Conservation (phyloP, 352 stramenopile species). For the Pythium inflatum region DNA sequence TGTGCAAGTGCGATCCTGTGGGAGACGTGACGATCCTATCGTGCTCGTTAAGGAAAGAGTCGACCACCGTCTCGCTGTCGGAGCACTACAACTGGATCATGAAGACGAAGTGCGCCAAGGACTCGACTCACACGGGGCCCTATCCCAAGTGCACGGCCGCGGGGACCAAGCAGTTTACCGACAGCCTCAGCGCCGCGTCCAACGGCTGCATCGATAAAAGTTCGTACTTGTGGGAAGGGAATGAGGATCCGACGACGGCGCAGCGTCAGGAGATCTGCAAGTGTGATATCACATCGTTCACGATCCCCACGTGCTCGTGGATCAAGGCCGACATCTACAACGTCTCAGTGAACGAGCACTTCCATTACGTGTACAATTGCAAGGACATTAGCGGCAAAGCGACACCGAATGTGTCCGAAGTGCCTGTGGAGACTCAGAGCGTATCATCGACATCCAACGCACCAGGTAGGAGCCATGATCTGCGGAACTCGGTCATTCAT, state of each 20-base stretch:
- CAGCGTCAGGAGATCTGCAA: neutral
- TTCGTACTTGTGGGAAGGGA: conserved; percentile 6
- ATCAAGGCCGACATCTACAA: neutral
- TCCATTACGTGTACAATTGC: conserved; percentile 16
- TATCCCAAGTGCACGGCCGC: no score
- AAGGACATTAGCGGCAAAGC: neutral
- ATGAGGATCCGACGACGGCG: neutral
- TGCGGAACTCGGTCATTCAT: no score
- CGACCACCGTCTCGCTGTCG: neutral
- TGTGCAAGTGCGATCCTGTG: conserved; percentile 13
- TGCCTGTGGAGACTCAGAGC: neutral
- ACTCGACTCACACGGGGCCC: no score
- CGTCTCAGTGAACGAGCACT: neutral
- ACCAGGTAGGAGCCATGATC: no score
- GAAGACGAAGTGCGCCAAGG: conserved; percentile 4
- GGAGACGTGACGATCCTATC: neutral
- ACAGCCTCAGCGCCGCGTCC: no score
- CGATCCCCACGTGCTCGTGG: conserved; percentile 14
- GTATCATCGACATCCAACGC: no score
- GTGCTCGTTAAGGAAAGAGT: conserved; percentile 13
- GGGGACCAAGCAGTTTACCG: no score
- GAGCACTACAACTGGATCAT: conserved; percentile 22
- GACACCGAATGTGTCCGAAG: conserved; percentile 15
- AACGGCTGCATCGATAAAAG: no score
- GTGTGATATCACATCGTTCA: neutral